Evolutionary conservation across 192 early-diverging fungal species (phyloP), one percentile per base, ranked within the genome.

Genomic region (Backusella tarrabulga): DNA sequence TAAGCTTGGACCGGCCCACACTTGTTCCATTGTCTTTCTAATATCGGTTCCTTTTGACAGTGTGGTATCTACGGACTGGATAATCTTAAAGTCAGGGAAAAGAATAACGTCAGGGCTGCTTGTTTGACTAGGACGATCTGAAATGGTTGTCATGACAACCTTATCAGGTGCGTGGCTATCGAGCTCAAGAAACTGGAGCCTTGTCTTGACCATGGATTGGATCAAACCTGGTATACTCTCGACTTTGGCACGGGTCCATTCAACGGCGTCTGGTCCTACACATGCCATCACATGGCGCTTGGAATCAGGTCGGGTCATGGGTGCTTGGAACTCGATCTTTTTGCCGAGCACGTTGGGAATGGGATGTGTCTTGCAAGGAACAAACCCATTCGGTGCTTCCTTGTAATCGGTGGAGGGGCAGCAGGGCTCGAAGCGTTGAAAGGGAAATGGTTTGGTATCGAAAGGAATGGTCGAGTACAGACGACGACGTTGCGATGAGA

Each of bases 161-260:
- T 42, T 70, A 46, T 72, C 71, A 52, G 71, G 71, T 5, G 7
- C 26, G 17, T 72, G 15, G 11, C 12, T 42, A 14, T 52, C 26
- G 21, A 69, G 15, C 3, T 34, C 34, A 21, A 34, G 32, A 69
- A 40, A 34, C 0, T 34, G 34, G 15, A 36, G 23, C 1, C 68
- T 15, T 34, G 19, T n/a, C 7, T 44, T 72, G 8, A 32, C 32
- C 8, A 72, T 50, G 6, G 71, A 42, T 50, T 72, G 71, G 14
- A 72, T 19, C 23, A 72, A 46, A 15, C 77, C 79, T 60, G 71
- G 40, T 4, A 76, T 71, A 14, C 69, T 50, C 1, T 84, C 83
- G 0, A 84, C 83, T 36, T 84, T 84, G 21, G 79, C 79, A 19
- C 70, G 73, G 19, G 40, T 35, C 83, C 83, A 84, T 60, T 84